Evolutionary conservation across 108 stramenopile genomes (phyloP).

Genomic region (Seminavis robusta): DNA sequence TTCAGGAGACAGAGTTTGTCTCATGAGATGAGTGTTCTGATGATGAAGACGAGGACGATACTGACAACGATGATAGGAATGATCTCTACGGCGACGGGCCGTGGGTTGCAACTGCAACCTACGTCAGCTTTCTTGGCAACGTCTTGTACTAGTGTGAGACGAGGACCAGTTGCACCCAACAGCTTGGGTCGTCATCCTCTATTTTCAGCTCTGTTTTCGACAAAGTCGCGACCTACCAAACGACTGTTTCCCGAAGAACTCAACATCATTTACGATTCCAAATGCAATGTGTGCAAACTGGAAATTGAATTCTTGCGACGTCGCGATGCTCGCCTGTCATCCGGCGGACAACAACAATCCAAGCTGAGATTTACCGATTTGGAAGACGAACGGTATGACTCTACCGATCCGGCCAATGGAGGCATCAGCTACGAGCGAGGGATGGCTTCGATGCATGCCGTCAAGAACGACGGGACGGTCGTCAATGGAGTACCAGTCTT

Average conservation of each 20-base stretch:
- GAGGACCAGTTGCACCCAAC: too few relatives aligned
- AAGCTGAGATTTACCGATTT: constrained; percentile 54
- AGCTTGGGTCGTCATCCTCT: too few relatives aligned
- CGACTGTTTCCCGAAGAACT: constrained; percentile 49
- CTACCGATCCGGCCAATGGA: constrained; percentile 45
- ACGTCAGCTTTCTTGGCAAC: too few relatives aligned
- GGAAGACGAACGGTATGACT: constrained; percentile 37
- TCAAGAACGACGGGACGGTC: constrained; percentile 36
- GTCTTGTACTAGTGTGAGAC: too few relatives aligned
- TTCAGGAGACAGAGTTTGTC: too few relatives aligned
- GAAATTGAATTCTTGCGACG: constrained; percentile 52
- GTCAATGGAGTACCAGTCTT: constrained; percentile 54
- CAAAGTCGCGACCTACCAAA: too few relatives aligned
- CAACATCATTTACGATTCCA: constrained; percentile 62
- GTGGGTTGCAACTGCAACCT: too few relatives aligned
- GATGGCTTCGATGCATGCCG: constrained; percentile 54
- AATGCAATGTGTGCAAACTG: constrained; percentile 59
- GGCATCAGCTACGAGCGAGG: constrained; percentile 40
- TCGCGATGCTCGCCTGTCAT: constrained; percentile 14
- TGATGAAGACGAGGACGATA: too few relatives aligned
- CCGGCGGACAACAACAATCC: not conserved
- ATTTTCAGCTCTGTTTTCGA: too few relatives aligned
- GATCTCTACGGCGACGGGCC: too few relatives aligned
- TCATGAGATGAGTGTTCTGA: too few relatives aligned
- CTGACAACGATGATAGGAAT: too few relatives aligned